A percentile compares a stretch with the other conserved stretches of the same genome.
Conservation (phyloP, 257 asterid species). For the Solanum chmielewskii region DNA sequence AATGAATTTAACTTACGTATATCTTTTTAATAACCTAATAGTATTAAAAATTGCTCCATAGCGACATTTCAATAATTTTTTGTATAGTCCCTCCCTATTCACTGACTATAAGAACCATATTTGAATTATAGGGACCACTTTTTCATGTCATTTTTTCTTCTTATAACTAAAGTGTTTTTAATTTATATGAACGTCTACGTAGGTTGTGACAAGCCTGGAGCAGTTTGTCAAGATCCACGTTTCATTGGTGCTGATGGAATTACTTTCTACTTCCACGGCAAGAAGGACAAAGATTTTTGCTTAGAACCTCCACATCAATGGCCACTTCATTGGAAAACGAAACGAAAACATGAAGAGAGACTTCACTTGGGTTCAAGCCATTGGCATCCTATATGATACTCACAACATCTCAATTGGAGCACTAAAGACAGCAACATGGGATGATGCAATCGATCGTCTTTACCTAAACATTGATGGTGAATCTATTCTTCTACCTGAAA, state of each 20-base stretch:
- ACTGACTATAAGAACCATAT: neutral
- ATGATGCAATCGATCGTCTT: conserved; percentile 27
- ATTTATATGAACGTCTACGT: neutral
- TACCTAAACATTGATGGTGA: conserved; percentile 28
- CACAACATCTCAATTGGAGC: conserved; percentile 36
- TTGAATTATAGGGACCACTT: no score
- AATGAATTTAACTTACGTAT: neutral
- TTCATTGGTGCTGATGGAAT: conserved; percentile 67
- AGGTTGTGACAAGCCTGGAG: conserved; percentile 59
- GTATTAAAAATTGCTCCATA: neutral
- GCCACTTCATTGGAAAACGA: conserved; percentile 48
- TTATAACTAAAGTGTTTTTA: neutral
- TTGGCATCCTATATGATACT: conserved; percentile 28
- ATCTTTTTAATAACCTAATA: no score
- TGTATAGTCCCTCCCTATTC: neutral
- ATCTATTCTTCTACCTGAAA: conserved; percentile 15
- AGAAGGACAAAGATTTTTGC: conserved; percentile 39
- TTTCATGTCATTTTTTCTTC: no score
- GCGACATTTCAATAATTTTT: neutral
- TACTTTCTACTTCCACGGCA: conserved; percentile 67
- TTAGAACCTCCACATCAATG: conserved; percentile 53
- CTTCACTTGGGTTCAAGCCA: conserved; percentile 64
- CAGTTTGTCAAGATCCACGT: conserved; percentile 65
- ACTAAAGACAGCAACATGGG: conserved; percentile 36
- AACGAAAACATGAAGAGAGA: conserved; percentile 33